phyloP scores from a whole-genome alignment of 2,329 filamentous ascomycete species.

The Colletotrichum orbiculare region DNA sequence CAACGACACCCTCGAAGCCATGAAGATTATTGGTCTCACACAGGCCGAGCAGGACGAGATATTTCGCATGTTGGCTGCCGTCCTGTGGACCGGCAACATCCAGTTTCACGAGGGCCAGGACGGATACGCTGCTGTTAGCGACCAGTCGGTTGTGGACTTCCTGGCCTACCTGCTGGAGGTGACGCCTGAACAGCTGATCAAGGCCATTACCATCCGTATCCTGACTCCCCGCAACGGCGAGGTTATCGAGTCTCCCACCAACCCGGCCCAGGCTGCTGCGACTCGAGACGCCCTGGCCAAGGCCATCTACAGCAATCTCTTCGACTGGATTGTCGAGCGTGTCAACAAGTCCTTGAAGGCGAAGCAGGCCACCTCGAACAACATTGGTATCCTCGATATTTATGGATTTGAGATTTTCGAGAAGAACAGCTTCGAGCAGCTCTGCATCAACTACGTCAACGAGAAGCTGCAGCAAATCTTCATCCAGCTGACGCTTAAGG shows the following conservation, averaged over 20 bases:
- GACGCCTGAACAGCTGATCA: conserved; percentile 80
- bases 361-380: conserved; percentile 79
- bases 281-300: conserved; percentile 93
- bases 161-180: conserved; percentile 94
- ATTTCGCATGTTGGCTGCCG: conserved; percentile 91
- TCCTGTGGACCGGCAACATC: conserved; percentile 96
- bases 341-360: conserved; percentile 90
- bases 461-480: conserved; percentile 99
- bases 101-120: conserved; percentile 90
- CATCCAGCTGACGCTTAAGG: conserved; percentile 95
- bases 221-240: conserved; percentile 76
- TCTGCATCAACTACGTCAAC: conserved; percentile 99
- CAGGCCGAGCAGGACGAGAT: conserved; percentile 95
- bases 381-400: conserved; percentile 97
- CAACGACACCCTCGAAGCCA: conserved; percentile 89
- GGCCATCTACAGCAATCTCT: conserved; percentile 97
- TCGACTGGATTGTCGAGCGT: conserved; percentile 97
- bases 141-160: conserved; percentile 94
- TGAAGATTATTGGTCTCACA: conserved; percentile 90
- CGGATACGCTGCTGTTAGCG: conserved; percentile 86
- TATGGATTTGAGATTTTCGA: conserved; percentile 99
- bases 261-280: conserved; percentile 84
- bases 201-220: conserved; percentile 89
- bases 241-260: conserved; percentile 81
- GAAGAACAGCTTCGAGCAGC: conserved; percentile 98